These are phyloP conservation scores for Verticillium zaregamsianum DNA, from an alignment of 2,329 filamentous ascomycete species.

Conservation along the genomic window DNA sequence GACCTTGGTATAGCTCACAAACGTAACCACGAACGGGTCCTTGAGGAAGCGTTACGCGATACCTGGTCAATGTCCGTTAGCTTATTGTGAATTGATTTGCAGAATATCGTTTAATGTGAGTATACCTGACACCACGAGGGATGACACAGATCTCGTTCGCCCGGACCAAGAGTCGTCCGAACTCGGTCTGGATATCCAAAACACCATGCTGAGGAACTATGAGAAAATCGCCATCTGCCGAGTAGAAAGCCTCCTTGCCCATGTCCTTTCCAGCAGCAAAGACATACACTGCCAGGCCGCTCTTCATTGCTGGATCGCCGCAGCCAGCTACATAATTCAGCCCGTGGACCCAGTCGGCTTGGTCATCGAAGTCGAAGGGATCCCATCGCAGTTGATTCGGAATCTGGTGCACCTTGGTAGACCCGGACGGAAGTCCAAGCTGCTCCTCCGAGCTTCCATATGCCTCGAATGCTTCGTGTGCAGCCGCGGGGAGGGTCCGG, in stretches of 20 bases:
- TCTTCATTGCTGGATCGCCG: conserved; percentile 74
- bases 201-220: conserved; percentile 72
- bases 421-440: conserved; percentile 40
- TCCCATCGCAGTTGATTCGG: conserved; percentile 82
- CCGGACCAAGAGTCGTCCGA: conserved; percentile 69
- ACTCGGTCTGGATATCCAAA: conserved; percentile 73
- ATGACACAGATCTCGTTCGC: conserved; percentile 77
- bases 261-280: conserved; percentile 78
- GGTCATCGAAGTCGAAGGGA: conserved; percentile 65
- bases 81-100: too few species aligned
- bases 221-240: conserved; percentile 74
- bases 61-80: too few species aligned
- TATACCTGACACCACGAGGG: conserved; percentile 67
- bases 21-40: conserved; percentile 68
- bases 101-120: too few species aligned
- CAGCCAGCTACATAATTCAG: conserved; percentile 72
- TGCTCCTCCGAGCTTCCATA: conserved; percentile 28
- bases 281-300: conserved; percentile 74
- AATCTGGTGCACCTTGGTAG: conserved; percentile 61
- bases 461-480: conserved; percentile 19
- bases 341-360: conserved; percentile 48
- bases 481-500: conserved; percentile 21
- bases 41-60: too few species aligned
- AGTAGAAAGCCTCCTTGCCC: conserved; percentile 78
- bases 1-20: conserved; percentile 68